phyloP scores from a whole-genome alignment of 2,329 filamentous ascomycete species.

The Hypoxylon sp. region DNA sequence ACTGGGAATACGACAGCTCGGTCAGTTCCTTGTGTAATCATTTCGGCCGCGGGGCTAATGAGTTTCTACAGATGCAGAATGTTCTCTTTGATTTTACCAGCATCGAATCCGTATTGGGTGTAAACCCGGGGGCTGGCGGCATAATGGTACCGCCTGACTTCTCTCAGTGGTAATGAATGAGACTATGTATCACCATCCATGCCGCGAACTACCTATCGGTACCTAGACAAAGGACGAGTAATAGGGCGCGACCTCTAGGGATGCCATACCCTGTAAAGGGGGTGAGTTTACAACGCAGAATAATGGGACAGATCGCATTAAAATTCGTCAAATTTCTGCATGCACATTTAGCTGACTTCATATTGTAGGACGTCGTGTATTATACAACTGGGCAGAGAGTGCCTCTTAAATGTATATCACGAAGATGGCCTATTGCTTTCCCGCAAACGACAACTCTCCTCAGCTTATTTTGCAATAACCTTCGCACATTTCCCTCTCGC shows the following conservation, averaged over 20 bases:
- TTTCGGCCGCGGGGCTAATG: conserved; percentile 6
- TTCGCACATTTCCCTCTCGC: background rate
- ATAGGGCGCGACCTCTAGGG: background rate
- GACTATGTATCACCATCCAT: background rate
- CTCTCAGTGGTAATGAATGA: conserved; percentile 30
- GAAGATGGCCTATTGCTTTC: background rate
- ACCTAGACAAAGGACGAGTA: too few species aligned
- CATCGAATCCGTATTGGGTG: conserved; percentile 46
- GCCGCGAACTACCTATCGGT: background rate
- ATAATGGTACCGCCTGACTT: conserved; percentile 27
- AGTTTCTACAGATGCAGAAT: conserved; percentile 36
- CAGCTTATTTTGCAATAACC: background rate
- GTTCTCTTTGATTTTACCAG: conserved; percentile 49
- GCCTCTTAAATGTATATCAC: background rate
- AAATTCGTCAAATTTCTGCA: background rate
- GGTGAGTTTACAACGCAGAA: background rate
- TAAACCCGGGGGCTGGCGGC: conserved; percentile 12
- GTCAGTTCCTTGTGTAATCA: conserved; percentile 32
- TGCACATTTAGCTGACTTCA: background rate
- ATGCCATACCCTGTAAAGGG: background rate
- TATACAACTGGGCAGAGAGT: background rate
- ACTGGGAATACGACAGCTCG: conserved; percentile 56
- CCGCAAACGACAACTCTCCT: conserved; percentile 1
- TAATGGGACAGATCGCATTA: background rate
- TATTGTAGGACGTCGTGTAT: background rate